Percentiles rank a stretch among this genome's conserved stretches.
phyloP scores from a whole-genome alignment of 2,329 filamentous ascomycete genomes.

The Tolypocladium ovalisporum region DNA sequence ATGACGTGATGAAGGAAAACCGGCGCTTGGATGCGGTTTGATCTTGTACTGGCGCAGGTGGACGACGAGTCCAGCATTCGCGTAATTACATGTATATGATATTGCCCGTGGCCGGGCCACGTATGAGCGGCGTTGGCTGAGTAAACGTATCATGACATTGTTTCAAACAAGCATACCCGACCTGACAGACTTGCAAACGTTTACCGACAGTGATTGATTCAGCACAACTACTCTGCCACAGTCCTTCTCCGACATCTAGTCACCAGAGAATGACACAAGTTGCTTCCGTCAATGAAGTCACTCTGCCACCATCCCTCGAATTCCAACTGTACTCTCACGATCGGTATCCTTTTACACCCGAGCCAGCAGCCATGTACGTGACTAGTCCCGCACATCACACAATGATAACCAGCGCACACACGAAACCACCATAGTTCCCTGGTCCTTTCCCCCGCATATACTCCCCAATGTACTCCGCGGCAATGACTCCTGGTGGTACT shows the following conservation, averaged over 20 bases:
- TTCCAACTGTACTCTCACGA: background rate
- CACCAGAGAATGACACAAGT: background rate
- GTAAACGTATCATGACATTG: background rate
- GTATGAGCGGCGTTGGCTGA: background rate
- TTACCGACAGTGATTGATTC: background rate
- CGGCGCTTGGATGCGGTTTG: constrained; percentile 2
- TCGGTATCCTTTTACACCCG: background rate
- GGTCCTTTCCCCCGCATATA: background rate
- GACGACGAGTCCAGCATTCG: background rate
- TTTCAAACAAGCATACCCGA: background rate
- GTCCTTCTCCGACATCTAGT: background rate
- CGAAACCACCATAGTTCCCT: background rate
- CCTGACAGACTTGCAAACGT: background rate
- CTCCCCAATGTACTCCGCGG: background rate
- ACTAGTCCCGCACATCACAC: background rate
- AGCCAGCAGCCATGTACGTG: background rate
- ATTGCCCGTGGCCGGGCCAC: background rate
- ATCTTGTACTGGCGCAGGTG: background rate
- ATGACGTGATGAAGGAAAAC: background rate
- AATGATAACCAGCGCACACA: background rate
- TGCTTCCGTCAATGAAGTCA: background rate
- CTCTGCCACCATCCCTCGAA: background rate
- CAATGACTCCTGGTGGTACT: too few relatives aligned
- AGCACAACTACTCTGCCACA: background rate
- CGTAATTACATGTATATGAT: background rate